phyloP scores from a whole-genome alignment of 116 monocot genomes.

The Trichopus zeylanicus region DNA sequence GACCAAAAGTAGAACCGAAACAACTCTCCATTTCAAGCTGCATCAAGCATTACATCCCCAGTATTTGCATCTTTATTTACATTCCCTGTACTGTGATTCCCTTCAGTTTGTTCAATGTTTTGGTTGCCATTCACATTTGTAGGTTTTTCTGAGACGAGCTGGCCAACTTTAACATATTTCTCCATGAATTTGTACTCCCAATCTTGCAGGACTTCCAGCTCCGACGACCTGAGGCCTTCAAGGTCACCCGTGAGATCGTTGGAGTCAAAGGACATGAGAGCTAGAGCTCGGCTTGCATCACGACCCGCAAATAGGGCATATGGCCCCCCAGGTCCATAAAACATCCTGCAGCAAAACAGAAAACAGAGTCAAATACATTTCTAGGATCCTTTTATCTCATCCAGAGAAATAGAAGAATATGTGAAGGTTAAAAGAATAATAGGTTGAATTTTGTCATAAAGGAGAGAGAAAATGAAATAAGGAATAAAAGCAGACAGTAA shows the following conservation, averaged over 20 bases:
- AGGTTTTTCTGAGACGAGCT: conserved; percentile 2
- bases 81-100: not conserved
- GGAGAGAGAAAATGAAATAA: too few species aligned
- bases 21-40: not conserved
- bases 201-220: conserved; percentile 65
- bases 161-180: conserved; percentile 78
- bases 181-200: conserved; percentile 89
- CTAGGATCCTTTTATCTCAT: too few species aligned
- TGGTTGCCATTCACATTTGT: not conserved
- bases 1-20: too few species aligned
- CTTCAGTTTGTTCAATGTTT: not conserved
- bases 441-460: too few species aligned
- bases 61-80: not conserved
- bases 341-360: conserved; percentile 81
- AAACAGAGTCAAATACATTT: too few species aligned
- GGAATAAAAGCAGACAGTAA: too few species aligned
- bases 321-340: conserved; percentile 81
- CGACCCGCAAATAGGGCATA: conserved; percentile 81
- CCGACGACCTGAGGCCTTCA: conserved; percentile 46
- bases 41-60: not conserved
- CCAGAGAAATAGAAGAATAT: too few species aligned
- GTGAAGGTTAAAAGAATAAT: too few species aligned
- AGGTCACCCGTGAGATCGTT: conserved; percentile 62
- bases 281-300: conserved; percentile 77
- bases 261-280: conserved; percentile 79